A percentile compares a stretch with the other conserved stretches of the same genome.
These are phyloP conservation scores for Kuraishia hungarica DNA, from an alignment of 805 yeast genomes.

Conservation along the genomic window DNA sequence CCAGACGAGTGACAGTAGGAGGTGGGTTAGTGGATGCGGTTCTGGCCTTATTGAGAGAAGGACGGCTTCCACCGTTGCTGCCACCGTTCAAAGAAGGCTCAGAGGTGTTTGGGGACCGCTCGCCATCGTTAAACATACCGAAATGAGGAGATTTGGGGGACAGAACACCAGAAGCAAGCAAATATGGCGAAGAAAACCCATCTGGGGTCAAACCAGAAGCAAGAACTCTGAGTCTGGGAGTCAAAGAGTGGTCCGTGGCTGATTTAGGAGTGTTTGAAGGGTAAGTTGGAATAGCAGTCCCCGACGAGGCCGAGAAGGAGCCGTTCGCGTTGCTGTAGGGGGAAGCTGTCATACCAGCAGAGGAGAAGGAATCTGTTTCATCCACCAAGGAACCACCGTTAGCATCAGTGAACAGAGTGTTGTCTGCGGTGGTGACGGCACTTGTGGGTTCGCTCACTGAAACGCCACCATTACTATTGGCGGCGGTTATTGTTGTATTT, in stretches of 20 bases:
- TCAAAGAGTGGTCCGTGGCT: background rate
- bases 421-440: constrained; percentile 2
- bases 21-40: constrained; percentile 10
- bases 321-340: background rate
- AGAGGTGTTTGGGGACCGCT: background rate
- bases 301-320: background rate
- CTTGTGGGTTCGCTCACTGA: background rate
- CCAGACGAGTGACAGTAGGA: constrained; percentile 10
- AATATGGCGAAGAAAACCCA: constrained; percentile 64
- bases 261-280: background rate
- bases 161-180: constrained; percentile 52
- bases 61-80: background rate
- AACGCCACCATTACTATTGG: background rate
- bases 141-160: constrained; percentile 34
- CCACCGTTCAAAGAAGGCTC: background rate
- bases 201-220: constrained; percentile 13
- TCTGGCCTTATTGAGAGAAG: background rate
- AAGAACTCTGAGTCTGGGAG: background rate
- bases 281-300: background rate
- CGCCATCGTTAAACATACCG: background rate
- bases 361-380: background rate
- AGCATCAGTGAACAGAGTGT: constrained; percentile 1
- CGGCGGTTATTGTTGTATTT: constrained; percentile 12
- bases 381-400: background rate
- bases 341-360: background rate